phyloP scores from a whole-genome alignment of 805 yeast genomes.

The Kluyveromyces wickerhamii region DNA sequence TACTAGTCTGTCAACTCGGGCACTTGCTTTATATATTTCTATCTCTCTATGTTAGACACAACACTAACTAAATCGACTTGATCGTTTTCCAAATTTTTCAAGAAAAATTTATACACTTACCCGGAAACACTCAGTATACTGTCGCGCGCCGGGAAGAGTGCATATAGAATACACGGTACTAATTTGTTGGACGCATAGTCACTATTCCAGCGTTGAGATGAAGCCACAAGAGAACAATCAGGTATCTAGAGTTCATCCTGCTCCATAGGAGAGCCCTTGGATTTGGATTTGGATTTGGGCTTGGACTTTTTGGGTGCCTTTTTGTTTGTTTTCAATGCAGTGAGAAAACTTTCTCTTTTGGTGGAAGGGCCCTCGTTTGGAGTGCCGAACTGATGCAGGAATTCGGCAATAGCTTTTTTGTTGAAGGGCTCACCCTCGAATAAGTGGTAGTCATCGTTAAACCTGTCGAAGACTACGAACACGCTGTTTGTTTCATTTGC shows the following conservation, averaged over 20 bases:
- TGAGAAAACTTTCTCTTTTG: slow-evolving; percentile 18
- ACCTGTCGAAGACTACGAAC: slow-evolving; percentile 19
- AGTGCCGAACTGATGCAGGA: slow-evolving; percentile 13
- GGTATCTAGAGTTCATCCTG: slow-evolving; percentile 1
- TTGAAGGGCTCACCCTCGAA: slow-evolving; percentile 16
- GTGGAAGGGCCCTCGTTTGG: slow-evolving; percentile 31
- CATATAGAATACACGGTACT: too few species aligned
- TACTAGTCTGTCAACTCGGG: too few species aligned
- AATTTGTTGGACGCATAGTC: too few species aligned
- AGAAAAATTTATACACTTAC: background rate
- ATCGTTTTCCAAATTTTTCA: background rate
- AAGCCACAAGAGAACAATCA: too few species aligned
- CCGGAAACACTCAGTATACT: too few species aligned
- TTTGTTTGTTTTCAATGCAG: slow-evolving; percentile 10
- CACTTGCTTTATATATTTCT: too few species aligned
- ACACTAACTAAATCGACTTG: too few species aligned
- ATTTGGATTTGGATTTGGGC: background rate
- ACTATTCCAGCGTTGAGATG: too few species aligned
- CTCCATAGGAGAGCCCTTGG: background rate
- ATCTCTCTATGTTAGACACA: too few species aligned
- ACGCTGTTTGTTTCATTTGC: slow-evolving; percentile 13
- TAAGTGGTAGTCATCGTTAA: slow-evolving; percentile 13
- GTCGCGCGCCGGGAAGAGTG: too few species aligned
- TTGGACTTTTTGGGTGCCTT: slow-evolving; percentile 1
- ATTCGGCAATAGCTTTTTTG: slow-evolving; percentile 20